Conservation (phyloP, 805 yeast genomes). For the Wickerhamiella bombiphila region DNA sequence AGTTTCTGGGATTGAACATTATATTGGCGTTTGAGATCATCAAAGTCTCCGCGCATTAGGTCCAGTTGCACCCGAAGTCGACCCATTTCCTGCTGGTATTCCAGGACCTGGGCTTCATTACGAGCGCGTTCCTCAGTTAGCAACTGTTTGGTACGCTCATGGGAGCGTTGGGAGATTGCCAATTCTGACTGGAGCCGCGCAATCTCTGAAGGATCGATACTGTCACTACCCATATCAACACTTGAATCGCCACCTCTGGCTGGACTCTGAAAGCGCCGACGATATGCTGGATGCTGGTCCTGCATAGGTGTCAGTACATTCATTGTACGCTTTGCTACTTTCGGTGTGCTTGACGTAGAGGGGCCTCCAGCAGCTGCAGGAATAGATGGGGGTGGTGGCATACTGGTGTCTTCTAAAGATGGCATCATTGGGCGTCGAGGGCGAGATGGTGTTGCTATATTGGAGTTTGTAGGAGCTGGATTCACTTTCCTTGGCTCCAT, state of each 20-base stretch:
- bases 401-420: neutral
- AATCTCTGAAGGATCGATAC: conserved; percentile 1
- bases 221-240: neutral
- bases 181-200: conserved; percentile 7
- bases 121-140: conserved; percentile 9
- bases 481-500: too few relatives aligned
- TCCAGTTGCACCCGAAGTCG: conserved; percentile 5
- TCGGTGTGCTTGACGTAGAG: conserved; percentile 14
- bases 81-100: conserved; percentile 6
- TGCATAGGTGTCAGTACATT: conserved; percentile 18
- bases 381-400: too few relatives aligned
- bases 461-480: too few relatives aligned
- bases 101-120: conserved; percentile 6
- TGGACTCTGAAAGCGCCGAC: conserved; percentile 17
- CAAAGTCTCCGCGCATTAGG: conserved; percentile 6
- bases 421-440: neutral
- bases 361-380: conserved; percentile 4
- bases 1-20: neutral
- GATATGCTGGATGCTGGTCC: conserved; percentile 7
- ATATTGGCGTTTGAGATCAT: neutral
- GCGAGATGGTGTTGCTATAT: neutral
- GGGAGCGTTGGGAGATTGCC: neutral
- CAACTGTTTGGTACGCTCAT: conserved; percentile 6
- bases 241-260: conserved; percentile 2
- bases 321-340: conserved; percentile 12